Evolutionary conservation across 345 rosid genomes (phyloP).

Genomic region (Camelina neglecta): DNA sequence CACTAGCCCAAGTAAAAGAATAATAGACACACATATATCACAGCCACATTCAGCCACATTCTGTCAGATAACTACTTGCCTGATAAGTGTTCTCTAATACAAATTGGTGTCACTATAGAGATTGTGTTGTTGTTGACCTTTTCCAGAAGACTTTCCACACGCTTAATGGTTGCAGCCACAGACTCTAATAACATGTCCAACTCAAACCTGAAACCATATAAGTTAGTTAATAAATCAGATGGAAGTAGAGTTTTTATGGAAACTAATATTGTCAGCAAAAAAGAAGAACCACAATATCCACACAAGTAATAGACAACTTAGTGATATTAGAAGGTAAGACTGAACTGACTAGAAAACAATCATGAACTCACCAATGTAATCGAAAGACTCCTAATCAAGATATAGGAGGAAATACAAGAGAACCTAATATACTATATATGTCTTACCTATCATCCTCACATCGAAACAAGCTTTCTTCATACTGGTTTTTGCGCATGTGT

Average conservation of each 20-base stretch:
- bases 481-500: slow-evolving; percentile 99
- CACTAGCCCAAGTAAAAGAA: slow-evolving; percentile 25
- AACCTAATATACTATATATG: slow-evolving; percentile 7
- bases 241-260: not conserved
- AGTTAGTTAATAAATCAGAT: slow-evolving; percentile 29
- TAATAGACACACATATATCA: slow-evolving; percentile 17
- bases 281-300: not conserved
- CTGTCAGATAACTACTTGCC: slow-evolving; percentile 50
- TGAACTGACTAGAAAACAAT: slow-evolving; percentile 9
- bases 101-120: slow-evolving; percentile 63
- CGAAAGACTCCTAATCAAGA: slow-evolving; percentile 4
- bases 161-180: slow-evolving; percentile 75
- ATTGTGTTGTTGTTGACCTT: slow-evolving; percentile 73
- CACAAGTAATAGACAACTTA: not conserved
- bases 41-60: slow-evolving; percentile 9
- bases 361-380: slow-evolving; percentile 16
- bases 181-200: slow-evolving; percentile 97
- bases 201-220: slow-evolving; percentile 79
- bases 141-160: slow-evolving; percentile 80
- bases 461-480: slow-evolving; percentile 96
- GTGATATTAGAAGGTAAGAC: slow-evolving; percentile 15
- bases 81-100: slow-evolving; percentile 81
- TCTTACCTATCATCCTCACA: slow-evolving; percentile 98
- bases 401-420: slow-evolving; percentile 18
- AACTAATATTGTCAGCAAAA: not conserved